Conservation (phyloP, 768 basidiomycete species). For the Leccinum imitatum region DNA sequence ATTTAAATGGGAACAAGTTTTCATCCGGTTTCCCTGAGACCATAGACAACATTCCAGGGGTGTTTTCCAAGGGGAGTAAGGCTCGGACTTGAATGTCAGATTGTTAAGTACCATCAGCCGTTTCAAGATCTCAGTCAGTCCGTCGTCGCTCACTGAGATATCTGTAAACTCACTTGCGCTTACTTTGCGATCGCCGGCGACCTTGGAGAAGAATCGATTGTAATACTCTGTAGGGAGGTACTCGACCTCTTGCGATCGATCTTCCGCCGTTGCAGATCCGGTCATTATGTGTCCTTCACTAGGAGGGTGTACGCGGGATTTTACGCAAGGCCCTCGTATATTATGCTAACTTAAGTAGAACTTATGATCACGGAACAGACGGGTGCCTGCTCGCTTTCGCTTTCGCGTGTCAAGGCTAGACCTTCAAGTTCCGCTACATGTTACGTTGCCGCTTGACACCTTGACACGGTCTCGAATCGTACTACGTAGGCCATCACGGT, state of each 20-base stretch:
- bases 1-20: not conserved
- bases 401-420: no score
- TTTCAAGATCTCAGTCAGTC: not conserved
- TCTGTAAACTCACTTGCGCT: conserved; percentile 47
- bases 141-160: not conserved
- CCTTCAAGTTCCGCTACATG: no score
- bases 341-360: not conserved
- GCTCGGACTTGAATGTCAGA: not conserved
- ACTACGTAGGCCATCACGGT: no score
- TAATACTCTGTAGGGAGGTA: conserved; percentile 55
- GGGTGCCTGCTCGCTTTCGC: no score
- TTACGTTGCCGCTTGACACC: no score
- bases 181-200: conserved; percentile 54
- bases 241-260: not conserved
- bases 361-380: no score
- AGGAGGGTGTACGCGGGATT: not conserved
- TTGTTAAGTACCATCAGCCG: not conserved
- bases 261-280: not conserved
- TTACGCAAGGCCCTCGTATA: not conserved
- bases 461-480: no score
- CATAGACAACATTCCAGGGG: not conserved
- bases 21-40: not conserved
- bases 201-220: conserved; percentile 50
- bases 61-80: not conserved
- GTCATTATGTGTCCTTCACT: not conserved